Evolutionary conservation across 345 rosid species (phyloP).

Genomic region (Eucalyptus pauciflora): DNA sequence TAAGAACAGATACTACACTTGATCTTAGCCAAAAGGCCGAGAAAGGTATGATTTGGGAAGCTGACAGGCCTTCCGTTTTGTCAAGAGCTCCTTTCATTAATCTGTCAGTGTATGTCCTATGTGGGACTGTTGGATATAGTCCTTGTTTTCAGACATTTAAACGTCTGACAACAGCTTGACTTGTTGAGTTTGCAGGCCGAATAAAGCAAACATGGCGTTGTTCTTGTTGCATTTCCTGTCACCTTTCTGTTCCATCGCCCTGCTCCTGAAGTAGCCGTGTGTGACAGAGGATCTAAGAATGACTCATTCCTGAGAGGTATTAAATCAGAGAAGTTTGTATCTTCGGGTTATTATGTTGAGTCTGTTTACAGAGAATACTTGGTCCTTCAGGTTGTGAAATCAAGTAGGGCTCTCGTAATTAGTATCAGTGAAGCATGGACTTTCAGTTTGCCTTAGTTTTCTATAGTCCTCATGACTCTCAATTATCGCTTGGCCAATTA

Average conservation of each 20-base stretch:
- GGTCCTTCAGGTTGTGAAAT: background rate
- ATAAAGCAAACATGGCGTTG: background rate
- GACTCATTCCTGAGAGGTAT: background rate
- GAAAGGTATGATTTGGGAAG: conserved; percentile 22
- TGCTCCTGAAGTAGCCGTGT: background rate
- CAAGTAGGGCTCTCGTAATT: background rate
- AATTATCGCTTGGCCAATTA: background rate
- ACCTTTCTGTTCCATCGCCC: background rate
- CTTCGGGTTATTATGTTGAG: background rate
- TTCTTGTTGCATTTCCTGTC: background rate
- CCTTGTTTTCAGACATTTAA: background rate
- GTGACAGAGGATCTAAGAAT: background rate
- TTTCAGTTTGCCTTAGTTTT: background rate
- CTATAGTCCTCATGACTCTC: background rate
- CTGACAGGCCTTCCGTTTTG: background rate
- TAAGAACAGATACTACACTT: conserved; percentile 55
- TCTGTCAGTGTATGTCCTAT: background rate
- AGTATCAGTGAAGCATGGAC: background rate
- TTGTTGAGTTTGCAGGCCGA: background rate
- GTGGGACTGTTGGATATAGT: background rate
- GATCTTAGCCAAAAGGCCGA: conserved; percentile 68
- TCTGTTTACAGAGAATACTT: background rate
- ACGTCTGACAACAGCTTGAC: background rate
- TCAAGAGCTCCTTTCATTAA: background rate
- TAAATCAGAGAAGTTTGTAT: background rate